Percentiles rank a stretch among this genome's conserved stretches.
phyloP scores from a whole-genome alignment of 2,329 filamentous ascomycete genomes.

The Penicillium sp. region DNA sequence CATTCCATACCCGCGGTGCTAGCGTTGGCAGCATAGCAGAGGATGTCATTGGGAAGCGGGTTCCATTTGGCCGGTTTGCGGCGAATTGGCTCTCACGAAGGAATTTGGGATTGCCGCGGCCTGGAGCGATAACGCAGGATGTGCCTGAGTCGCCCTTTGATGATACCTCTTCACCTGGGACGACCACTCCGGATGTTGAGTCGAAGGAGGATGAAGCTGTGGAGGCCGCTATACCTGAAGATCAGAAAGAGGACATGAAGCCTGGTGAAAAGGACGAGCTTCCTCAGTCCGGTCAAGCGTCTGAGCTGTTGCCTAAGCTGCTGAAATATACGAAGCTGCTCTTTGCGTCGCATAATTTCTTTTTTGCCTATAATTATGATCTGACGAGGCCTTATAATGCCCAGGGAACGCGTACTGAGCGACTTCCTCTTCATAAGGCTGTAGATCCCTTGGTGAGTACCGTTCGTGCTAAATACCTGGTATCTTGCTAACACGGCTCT shows the following conservation, averaged over 20 bases:
- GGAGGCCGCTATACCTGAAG: background rate
- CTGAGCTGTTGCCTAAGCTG: constrained; percentile 75
- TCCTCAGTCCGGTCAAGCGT: constrained; percentile 40
- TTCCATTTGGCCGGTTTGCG: constrained; percentile 85
- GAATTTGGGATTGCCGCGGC: constrained; percentile 74
- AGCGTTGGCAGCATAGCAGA: constrained; percentile 67
- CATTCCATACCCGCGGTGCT: constrained; percentile 29
- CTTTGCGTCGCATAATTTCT: constrained; percentile 85
- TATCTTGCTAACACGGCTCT: constrained; percentile 7
- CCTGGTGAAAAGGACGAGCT: constrained; percentile 6
- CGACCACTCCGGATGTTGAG: constrained; percentile 5
- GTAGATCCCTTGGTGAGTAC: constrained; percentile 65
- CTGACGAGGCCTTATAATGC: constrained; percentile 67
- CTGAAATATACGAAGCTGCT: constrained; percentile 80
- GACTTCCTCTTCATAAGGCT: constrained; percentile 66
- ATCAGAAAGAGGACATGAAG: constrained; percentile 1
- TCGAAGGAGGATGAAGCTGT: constrained; percentile 10
- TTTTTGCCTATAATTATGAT: constrained; percentile 93
- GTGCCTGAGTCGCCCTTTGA: constrained; percentile 30
- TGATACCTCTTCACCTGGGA: constrained; percentile 26
- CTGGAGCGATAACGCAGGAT: constrained; percentile 62
- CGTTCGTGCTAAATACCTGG: background rate
- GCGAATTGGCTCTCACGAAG: constrained; percentile 86
- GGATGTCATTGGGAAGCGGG: constrained; percentile 80
- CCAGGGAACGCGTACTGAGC: constrained; percentile 42